Evolutionary conservation across 306 rosid species (phyloP).

Genomic region (Quillaja saponaria): DNA sequence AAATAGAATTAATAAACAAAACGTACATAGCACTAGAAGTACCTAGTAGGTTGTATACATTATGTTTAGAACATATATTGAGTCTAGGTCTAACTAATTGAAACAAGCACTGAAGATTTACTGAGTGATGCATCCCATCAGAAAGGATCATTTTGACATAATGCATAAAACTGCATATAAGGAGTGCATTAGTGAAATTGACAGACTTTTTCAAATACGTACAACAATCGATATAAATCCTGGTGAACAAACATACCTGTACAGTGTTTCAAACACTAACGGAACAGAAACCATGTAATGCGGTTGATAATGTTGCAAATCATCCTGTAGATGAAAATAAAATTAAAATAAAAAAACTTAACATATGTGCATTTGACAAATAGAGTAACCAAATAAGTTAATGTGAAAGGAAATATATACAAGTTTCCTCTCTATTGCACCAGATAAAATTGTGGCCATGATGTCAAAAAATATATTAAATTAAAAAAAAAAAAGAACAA

Average conservation of each 20-base stretch:
- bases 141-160: background rate
- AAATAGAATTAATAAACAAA: no score
- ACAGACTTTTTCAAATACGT: slow-evolving; percentile 20
- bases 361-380: background rate
- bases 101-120: no score
- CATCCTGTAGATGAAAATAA: slow-evolving; percentile 52
- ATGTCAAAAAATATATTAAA: background rate
- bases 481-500: background rate
- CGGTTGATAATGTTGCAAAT: slow-evolving; percentile 73
- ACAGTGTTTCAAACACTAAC: slow-evolving; percentile 84
- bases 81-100: no score
- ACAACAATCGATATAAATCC: slow-evolving; percentile 13
- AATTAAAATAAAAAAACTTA: slow-evolving; percentile 18
- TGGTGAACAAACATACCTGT: slow-evolving; percentile 55
- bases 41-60: no score
- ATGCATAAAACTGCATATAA: background rate
- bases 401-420: background rate
- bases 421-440: slow-evolving; percentile 13
- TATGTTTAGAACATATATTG: no score
- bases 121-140: no score
- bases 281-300: slow-evolving; percentile 82
- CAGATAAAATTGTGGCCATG: slow-evolving; percentile 6
- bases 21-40: no score
- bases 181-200: slow-evolving; percentile 15
- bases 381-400: background rate